These are phyloP conservation scores for Fistulifera solaris DNA, from an alignment of 108 stramenopile genomes.

Conservation along the genomic window DNA sequence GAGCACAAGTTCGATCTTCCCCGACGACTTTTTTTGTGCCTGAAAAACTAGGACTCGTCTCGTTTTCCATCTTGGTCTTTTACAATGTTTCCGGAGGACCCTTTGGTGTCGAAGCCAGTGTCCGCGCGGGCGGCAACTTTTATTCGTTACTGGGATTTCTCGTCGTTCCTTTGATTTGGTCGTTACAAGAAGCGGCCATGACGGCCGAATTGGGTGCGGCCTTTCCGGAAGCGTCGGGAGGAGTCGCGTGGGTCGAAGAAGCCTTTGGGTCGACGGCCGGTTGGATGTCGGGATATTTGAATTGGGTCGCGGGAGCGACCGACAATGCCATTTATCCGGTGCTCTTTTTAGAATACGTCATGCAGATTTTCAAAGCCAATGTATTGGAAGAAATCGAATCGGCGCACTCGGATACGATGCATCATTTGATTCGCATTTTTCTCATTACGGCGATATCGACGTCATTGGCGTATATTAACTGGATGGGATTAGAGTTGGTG, in stretches of 20 bases:
- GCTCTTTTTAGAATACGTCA: constrained; percentile 73
- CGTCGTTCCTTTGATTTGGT: constrained; percentile 84
- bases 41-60: too few species aligned
- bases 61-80: constrained; percentile 84
- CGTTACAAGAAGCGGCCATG: constrained; percentile 87
- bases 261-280: constrained; percentile 84
- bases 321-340: constrained; percentile 89
- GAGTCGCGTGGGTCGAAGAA: constrained; percentile 87
- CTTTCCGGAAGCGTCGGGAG: constrained; percentile 88
- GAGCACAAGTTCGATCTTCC: too few species aligned
- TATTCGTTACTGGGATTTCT: constrained; percentile 78
- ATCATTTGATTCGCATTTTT: constrained; percentile 3
- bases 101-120: constrained; percentile 86
- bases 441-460: constrained; percentile 42
- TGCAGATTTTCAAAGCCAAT: constrained; percentile 26
- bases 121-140: constrained; percentile 77
- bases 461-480: constrained; percentile 70
- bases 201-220: constrained; percentile 81
- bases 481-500: constrained; percentile 79
- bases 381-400: background rate
- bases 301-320: constrained; percentile 74
- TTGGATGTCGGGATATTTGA: constrained; percentile 78
- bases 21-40: too few species aligned
- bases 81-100: constrained; percentile 90
- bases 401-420: constrained; percentile 1